Base-by-base conservation (phyloP, 768 basidiomycete species). In the Hysterangium stoloniferum region DNA sequence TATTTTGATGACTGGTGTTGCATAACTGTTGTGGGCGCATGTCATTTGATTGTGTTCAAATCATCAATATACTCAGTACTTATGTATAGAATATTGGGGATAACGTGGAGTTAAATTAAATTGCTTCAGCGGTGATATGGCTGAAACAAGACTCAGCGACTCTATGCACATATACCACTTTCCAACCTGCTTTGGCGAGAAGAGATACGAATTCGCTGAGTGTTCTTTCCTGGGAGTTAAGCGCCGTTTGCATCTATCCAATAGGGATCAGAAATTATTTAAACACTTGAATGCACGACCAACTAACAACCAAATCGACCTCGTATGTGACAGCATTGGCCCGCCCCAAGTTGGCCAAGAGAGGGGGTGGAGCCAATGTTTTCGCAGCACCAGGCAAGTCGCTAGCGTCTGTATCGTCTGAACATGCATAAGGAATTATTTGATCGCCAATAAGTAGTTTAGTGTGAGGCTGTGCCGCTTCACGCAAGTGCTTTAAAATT, bases 311-410 rank as follows among this genome's bases (percentile, higher is more conserved):
- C 57, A 84, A 63, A 59, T 86, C 84, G 72, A 84, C 72, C 73
- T 76, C 82, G 61, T 84, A 86, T 6, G 75, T 81, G 54, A 77
- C 80, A 5, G 79, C 73, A 59, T 65, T 86, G 6, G 83, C 83
- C 57, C 80, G 82, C 0, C 86, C 86, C 4, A 86, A 64, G 59
- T 88, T 89, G 6, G 84, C 70, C 25, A 87, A 68, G 15, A 89
- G 63, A 32, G 84, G 83, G 19, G 74, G 71, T 3, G 77, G 73
- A 0, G 74, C 80, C 8, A 79, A 79, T 40, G 77, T 73, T 0
- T 20, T 20, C 13, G 19, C 28, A 4, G 40, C 40, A 41, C 40
- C 40, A 4, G 40, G 40, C 12, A 41, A 4, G 19, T 7, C 19
- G 19, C 28, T 22, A 22, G 4, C 11, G 34, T 35, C 34, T 20